Conservation (phyloP, 2,329 filamentous ascomycete species). For the Fusarium sambucinum region DNA sequence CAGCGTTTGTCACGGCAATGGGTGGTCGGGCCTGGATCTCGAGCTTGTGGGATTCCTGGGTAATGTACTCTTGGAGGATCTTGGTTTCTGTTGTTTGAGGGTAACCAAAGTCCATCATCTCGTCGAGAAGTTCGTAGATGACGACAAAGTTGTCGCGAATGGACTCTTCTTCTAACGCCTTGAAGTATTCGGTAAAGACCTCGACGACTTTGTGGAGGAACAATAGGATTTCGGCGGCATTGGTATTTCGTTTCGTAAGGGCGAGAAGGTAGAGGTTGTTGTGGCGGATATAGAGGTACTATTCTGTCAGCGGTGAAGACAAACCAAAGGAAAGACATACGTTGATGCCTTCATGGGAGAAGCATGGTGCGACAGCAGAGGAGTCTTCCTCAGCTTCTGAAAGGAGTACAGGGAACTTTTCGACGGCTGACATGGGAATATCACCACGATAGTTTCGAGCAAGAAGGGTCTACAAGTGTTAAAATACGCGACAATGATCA, state of each 20-base stretch:
- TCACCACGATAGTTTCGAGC: constrained; percentile 98
- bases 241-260: constrained; percentile 97
- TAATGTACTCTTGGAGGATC: constrained; percentile 99
- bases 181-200: constrained; percentile 99
- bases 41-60: constrained; percentile 98
- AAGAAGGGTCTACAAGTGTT: constrained; percentile 82
- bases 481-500: constrained; percentile 2
- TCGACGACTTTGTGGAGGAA: constrained; percentile 99
- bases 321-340: constrained; percentile 63
- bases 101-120: constrained; percentile 99
- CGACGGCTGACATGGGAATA: constrained; percentile 98
- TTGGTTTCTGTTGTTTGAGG: constrained; percentile 98
- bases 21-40: constrained; percentile 96
- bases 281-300: constrained; percentile 99
- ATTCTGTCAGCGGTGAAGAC: constrained; percentile 33
- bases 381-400: constrained; percentile 99
- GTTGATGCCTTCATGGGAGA: constrained; percentile 98
- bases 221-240: constrained; percentile 96
- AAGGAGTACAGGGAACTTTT: constrained; percentile 95
- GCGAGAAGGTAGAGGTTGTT: constrained; percentile 99
- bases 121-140: constrained; percentile 97
- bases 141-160: constrained; percentile 99
- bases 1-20: constrained; percentile 97
- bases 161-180: constrained; percentile 97
- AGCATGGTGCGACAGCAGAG: constrained; percentile 95